Evolutionary conservation across 2,329 filamentous ascomycete species (phyloP).

Genomic region (Colletotrichum magnum): DNA sequence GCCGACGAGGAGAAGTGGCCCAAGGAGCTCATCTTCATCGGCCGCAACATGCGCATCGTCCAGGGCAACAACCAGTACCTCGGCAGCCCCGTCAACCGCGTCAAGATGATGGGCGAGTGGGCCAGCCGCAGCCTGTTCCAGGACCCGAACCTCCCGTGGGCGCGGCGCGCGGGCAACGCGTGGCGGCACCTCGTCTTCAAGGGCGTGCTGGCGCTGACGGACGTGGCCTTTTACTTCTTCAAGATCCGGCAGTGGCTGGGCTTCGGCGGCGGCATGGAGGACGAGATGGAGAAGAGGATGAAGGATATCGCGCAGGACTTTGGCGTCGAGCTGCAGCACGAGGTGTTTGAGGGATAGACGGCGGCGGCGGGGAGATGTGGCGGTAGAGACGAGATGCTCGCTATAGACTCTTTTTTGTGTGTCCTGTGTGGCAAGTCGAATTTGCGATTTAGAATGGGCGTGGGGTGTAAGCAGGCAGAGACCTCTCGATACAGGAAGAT

Average conservation of each 20-base stretch:
- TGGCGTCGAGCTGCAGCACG: slow-evolving; percentile 90
- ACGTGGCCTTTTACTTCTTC: slow-evolving; percentile 86
- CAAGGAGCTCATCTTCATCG: slow-evolving; percentile 92
- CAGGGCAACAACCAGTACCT: slow-evolving; percentile 94
- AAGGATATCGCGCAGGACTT: slow-evolving; percentile 89
- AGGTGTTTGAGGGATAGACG: slow-evolving; percentile 84
- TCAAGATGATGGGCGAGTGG: slow-evolving; percentile 96
- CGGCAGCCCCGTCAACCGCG: slow-evolving; percentile 88
- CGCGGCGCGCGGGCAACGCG: slow-evolving; percentile 76
- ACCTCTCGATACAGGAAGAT: slow-evolving; percentile 19
- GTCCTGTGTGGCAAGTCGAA: no score
- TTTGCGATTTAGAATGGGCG: not conserved
- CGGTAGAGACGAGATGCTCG: not conserved
- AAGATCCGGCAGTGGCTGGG: slow-evolving; percentile 84
- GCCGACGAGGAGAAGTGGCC: slow-evolving; percentile 91
- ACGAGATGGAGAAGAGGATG: slow-evolving; percentile 92
- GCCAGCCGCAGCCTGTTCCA: slow-evolving; percentile 87
- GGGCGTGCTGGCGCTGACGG: slow-evolving; percentile 80
- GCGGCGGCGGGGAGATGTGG: no score
- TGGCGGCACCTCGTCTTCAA: slow-evolving; percentile 88
- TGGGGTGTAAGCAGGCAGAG: slow-evolving; percentile 14
- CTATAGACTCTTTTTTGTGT: not conserved
- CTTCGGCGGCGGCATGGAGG: slow-evolving; percentile 88
- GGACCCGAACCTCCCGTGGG: slow-evolving; percentile 73
- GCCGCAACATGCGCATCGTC: slow-evolving; percentile 91